phyloP scores from a whole-genome alignment of 768 basidiomycete genomes.

The Gymnopilus junonius region DNA sequence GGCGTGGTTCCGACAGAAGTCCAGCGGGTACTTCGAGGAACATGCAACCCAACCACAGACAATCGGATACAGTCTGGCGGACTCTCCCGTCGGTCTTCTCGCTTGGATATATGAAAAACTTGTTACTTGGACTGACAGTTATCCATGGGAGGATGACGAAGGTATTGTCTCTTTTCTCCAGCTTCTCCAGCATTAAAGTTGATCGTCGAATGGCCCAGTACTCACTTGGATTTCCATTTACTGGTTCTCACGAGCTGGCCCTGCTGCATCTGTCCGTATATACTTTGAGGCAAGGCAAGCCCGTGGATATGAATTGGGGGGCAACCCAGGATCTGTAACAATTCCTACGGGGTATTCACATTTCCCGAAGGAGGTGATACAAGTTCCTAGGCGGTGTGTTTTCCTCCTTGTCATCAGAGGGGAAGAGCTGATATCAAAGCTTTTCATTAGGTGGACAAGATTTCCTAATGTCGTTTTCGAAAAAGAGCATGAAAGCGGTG shows the following conservation, averaged over 20 bases:
- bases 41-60: slow-evolving; percentile 58
- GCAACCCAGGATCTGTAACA: slow-evolving; percentile 9
- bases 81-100: slow-evolving; percentile 59
- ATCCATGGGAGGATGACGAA: slow-evolving; percentile 47
- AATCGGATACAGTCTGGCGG: slow-evolving; percentile 55
- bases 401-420: too few relatives aligned
- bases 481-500: slow-evolving; percentile 51
- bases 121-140: slow-evolving; percentile 13
- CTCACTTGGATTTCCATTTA: slow-evolving; percentile 64
- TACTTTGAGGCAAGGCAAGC: slow-evolving; percentile 52
- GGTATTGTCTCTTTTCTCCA: slow-evolving; percentile 26
- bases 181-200: not conserved
- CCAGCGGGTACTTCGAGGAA: slow-evolving; percentile 40
- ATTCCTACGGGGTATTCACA: slow-evolving; percentile 54
- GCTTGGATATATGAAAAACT: slow-evolving; percentile 39
- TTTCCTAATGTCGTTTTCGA: slow-evolving; percentile 47
- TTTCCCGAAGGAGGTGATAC: slow-evolving; percentile 53
- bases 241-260: slow-evolving; percentile 61
- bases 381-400: slow-evolving; percentile 36
- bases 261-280: slow-evolving; percentile 59
- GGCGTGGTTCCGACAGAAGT: slow-evolving; percentile 30
- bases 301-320: slow-evolving; percentile 4
- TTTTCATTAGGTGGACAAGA: slow-evolving; percentile 52
- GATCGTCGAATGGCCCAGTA: slow-evolving; percentile 34
- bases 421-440: too few relatives aligned